Evolutionary conservation across 352 stramenopile genomes (phyloP).

Genomic region (Thalassiosira hispida): DNA sequence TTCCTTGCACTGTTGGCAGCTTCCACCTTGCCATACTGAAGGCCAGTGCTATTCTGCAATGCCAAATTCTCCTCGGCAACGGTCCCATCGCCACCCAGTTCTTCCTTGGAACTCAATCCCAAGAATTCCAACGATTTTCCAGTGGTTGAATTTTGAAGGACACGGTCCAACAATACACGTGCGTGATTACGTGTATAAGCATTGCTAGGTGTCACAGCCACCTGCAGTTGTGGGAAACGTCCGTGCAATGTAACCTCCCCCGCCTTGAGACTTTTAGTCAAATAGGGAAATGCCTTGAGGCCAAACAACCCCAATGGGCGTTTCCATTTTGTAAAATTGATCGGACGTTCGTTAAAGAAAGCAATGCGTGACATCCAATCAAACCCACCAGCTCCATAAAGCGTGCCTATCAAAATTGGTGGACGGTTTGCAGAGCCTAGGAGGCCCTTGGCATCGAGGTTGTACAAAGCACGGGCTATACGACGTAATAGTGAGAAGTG

Average conservation of each 20-base stretch:
- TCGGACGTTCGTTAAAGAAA: slow-evolving; percentile 46
- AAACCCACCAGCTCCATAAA: slow-evolving; percentile 62
- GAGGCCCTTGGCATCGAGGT: slow-evolving; percentile 36
- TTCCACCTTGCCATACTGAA: background rate
- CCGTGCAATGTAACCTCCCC: slow-evolving; percentile 57
- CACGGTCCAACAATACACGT: slow-evolving; percentile 43
- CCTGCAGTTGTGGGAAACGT: slow-evolving; percentile 55
- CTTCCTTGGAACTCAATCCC: slow-evolving; percentile 42
- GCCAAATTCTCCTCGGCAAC: slow-evolving; percentile 29
- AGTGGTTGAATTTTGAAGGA: slow-evolving; percentile 53
- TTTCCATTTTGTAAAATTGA: slow-evolving; percentile 42
- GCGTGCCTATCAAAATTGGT: slow-evolving; percentile 51
- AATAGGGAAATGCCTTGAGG: slow-evolving; percentile 61
- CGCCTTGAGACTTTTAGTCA: slow-evolving; percentile 50
- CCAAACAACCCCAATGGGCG: slow-evolving; percentile 50
- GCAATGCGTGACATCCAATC: slow-evolving; percentile 61
- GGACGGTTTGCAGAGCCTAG: slow-evolving; percentile 24
- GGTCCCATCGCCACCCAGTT: slow-evolving; percentile 55
- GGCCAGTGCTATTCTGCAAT: slow-evolving; percentile 9
- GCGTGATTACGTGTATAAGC: slow-evolving; percentile 27
- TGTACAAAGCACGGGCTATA: slow-evolving; percentile 52
- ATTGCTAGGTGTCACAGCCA: slow-evolving; percentile 43
- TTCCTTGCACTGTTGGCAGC: slow-evolving; percentile 34
- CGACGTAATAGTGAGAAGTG: slow-evolving; percentile 52
- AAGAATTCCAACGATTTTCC: slow-evolving; percentile 62